Evolutionary conservation across 1,139 yeast genomes (phyloP).

Genomic region (Candida sojae): DNA sequence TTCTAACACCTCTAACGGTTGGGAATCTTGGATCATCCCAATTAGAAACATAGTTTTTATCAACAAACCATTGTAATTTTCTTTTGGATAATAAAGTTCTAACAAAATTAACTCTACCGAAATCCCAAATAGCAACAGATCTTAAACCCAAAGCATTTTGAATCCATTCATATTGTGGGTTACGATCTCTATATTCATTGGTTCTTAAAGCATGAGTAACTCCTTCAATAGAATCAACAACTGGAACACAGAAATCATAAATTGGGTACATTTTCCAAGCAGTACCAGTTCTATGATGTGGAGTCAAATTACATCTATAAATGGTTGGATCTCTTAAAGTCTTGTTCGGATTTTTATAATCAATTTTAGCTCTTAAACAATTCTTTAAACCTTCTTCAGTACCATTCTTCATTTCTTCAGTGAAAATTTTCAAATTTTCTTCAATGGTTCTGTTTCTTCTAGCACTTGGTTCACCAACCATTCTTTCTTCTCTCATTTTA

Average conservation of each 20-base stretch:
- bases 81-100: constrained; percentile 94
- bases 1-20: constrained; percentile 96
- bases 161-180: constrained; percentile 97
- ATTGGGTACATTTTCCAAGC: constrained; percentile 96
- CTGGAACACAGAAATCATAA: constrained; percentile 96
- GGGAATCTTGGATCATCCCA: constrained; percentile 99
- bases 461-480: constrained; percentile 89
- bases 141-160: constrained; percentile 76
- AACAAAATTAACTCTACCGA: constrained; percentile 92
- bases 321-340: constrained; percentile 96
- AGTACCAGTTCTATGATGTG: constrained; percentile 94
- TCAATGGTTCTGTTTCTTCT: constrained; percentile 91
- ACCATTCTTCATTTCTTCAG: constrained; percentile 88
- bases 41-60: constrained; percentile 77
- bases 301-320: constrained; percentile 93
- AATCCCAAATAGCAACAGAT: constrained; percentile 96
- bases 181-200: constrained; percentile 96
- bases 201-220: constrained; percentile 97
- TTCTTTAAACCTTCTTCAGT: constrained; percentile 87
- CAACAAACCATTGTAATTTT: constrained; percentile 98
- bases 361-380: constrained; percentile 95
- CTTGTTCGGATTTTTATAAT: constrained; percentile 85
- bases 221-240: constrained; percentile 92
- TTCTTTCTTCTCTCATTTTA: constrained; percentile 96
- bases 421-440: constrained; percentile 82